Evolutionary conservation across 106 monocot species (phyloP).

Genomic region (Phalaenopsis aphrodite): DNA sequence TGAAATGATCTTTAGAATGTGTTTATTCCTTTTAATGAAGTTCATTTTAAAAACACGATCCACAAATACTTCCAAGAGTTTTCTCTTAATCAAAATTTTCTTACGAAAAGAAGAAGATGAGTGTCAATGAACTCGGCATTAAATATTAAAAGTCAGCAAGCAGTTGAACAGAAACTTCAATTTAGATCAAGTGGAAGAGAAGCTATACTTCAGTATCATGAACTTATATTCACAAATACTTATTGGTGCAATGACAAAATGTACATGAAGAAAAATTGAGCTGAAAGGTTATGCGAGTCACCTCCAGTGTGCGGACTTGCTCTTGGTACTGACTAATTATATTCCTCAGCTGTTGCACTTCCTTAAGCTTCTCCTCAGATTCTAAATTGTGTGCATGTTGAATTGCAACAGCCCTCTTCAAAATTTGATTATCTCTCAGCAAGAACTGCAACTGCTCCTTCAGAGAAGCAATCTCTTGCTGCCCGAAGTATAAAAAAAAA

Average conservation of each 20-base stretch:
- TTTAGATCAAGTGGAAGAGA: background rate
- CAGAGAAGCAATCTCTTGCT: constrained; percentile 6
- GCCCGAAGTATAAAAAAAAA: background rate
- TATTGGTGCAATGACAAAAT: background rate
- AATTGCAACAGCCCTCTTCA: constrained; percentile 60
- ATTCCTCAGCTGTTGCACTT: constrained; percentile 48
- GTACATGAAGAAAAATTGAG: background rate
- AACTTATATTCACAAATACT: no score
- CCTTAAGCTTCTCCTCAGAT: constrained; percentile 47
- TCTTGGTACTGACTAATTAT: constrained; percentile 61
- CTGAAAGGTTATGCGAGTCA: constrained; percentile 9
- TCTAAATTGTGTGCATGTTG: constrained; percentile 46
- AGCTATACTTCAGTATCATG: background rate
- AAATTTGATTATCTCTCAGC: constrained; percentile 50
- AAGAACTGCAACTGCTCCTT: constrained; percentile 54
- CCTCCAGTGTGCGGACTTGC: constrained; percentile 53
- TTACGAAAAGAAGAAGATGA: background rate
- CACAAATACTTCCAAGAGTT: background rate
- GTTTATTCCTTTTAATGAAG: background rate
- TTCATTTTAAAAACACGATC: background rate
- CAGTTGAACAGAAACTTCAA: background rate
- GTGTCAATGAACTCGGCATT: background rate
- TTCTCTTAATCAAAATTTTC: no score
- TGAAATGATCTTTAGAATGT: background rate
- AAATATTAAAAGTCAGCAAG: background rate